Conservation (phyloP, 768 basidiomycete species). For the Glaciozyma martinii region DNA sequence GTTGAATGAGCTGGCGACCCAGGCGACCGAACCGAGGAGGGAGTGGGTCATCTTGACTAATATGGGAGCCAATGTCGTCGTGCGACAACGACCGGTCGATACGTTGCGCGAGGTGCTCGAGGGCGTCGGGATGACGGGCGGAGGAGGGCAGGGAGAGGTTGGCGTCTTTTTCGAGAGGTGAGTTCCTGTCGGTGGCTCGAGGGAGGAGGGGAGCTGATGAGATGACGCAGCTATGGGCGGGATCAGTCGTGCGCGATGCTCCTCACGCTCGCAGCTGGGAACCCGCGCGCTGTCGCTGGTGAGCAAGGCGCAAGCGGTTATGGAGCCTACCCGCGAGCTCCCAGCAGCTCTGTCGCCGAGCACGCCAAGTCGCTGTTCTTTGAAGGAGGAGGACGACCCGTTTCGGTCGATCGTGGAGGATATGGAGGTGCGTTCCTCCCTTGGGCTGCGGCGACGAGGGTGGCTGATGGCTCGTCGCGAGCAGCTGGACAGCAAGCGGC, state of each 20-base stretch:
- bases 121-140: slow-evolving; percentile 38
- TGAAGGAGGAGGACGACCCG: slow-evolving; percentile 51
- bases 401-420: slow-evolving; percentile 32
- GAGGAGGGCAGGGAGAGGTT: slow-evolving; percentile 60
- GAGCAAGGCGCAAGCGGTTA: background rate
- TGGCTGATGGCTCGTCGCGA: background rate
- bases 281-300: slow-evolving; percentile 40
- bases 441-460: background rate
- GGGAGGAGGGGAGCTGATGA: no score
- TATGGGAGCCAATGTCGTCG: slow-evolving; percentile 68
- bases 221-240: slow-evolving; percentile 53
- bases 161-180: slow-evolving; percentile 76
- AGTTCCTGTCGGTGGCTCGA: no score
- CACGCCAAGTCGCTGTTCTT: slow-evolving; percentile 36
- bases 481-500: slow-evolving; percentile 6
- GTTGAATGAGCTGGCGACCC: slow-evolving; percentile 67
- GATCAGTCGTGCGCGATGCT: slow-evolving; percentile 90
- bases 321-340: background rate
- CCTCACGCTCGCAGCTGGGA: slow-evolving; percentile 72
- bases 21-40: slow-evolving; percentile 62
- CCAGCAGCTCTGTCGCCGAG: slow-evolving; percentile 46
- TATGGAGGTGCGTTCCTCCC: slow-evolving; percentile 8
- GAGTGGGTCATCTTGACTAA: slow-evolving; percentile 86
- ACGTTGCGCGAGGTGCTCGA: slow-evolving; percentile 73
- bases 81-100: slow-evolving; percentile 74